A percentile compares a stretch with the other conserved stretches of the same genome.
phyloP scores from a whole-genome alignment of 2,329 filamentous ascomycete genomes.

The Diplodia intermedia region DNA sequence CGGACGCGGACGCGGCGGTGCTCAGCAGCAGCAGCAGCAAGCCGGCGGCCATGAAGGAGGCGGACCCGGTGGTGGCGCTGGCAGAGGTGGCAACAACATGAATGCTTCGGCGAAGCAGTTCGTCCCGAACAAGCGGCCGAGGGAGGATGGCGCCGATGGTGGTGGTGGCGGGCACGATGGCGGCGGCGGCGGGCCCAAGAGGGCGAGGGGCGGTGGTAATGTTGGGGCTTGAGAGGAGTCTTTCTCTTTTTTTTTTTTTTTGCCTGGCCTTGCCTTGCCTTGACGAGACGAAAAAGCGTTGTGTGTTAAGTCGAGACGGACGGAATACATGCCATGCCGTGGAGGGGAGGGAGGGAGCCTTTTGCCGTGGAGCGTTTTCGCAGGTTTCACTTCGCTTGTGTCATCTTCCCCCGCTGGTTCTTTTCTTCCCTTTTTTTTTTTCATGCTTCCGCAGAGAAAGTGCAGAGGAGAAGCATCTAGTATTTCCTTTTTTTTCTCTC shows the following conservation, averaged over 20 bases:
- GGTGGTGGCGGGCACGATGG: slow-evolving; percentile 21
- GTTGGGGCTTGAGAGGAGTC: slow-evolving; percentile 2
- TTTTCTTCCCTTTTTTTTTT: background rate
- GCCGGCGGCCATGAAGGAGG: slow-evolving; percentile 36
- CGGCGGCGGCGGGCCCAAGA: slow-evolving; percentile 20
- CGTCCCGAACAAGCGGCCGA: slow-evolving; percentile 46
- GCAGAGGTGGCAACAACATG: slow-evolving; percentile 38
- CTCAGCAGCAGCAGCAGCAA: slow-evolving; percentile 8
- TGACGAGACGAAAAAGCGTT: background rate
- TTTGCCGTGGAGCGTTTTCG: background rate
- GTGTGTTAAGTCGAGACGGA: background rate
- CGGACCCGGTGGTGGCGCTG: slow-evolving; percentile 36
- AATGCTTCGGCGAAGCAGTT: slow-evolving; percentile 48
- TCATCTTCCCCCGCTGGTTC: background rate
- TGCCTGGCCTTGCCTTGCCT: too few species aligned
- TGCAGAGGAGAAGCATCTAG: background rate
- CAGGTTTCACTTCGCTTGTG: background rate
- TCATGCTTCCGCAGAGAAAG: background rate
- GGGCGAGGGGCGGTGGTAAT: slow-evolving; percentile 16
- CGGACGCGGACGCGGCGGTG: slow-evolving; percentile 22
- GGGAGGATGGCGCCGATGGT: slow-evolving; percentile 38
- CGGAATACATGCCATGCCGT: too few species aligned
- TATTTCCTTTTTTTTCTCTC: background rate
- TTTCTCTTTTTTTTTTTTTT: too few species aligned
- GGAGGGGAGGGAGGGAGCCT: too few species aligned